Evolutionary conservation across 345 rosid genomes (phyloP), one percentile per base, ranked within the genome.

Genomic region (Gossypium longicalyx): DNA sequence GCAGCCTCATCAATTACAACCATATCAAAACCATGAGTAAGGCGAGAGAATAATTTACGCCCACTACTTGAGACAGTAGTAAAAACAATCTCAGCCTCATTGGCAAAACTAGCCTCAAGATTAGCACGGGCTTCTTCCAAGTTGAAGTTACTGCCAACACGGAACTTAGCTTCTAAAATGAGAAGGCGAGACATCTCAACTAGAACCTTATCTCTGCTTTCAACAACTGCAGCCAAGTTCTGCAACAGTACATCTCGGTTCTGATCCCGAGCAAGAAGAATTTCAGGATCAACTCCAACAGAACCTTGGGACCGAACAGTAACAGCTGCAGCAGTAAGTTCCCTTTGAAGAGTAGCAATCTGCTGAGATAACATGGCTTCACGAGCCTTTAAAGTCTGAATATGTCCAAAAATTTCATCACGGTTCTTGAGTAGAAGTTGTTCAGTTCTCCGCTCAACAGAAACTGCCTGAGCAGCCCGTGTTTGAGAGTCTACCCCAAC

Each of bases 31-130:
- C 99, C 99, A 90, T 95, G 99, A 25, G 94, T 88, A 34, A 95
- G 94, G 70, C 98, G 97, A 77, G 98, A 89, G 85, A 95, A 95
- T 82, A 95, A 75, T 79, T 95, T 95, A 38, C 98, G 93, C 43
- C 99, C 99, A 82, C 99, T 95, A 85, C 99, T 95, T 67, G 99
- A 95, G 63, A 95, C 99, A 15, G 99, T 95, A 27, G 99, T 95
- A 82, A 95, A 95, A 75, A 95, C 99, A 83, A 95, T 95, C 87
- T 95, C 99, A 70, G 99, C 99, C 85, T 95, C 99, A 53, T 95
- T 95, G 48, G 99, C 99, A 73, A 91, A 95, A 83, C 99, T 95
- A 45, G 99, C 99, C 82, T 95, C 99, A 47, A 95, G 94, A 85
- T 87, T 89, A 54, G 96, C 89, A 2, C 98, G 98, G 67, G 99